Percentiles rank a stretch among this genome's conserved stretches.
phyloP scores from a whole-genome alignment of 75 land plant genomes.

The Cryptomeria japonica region DNA sequence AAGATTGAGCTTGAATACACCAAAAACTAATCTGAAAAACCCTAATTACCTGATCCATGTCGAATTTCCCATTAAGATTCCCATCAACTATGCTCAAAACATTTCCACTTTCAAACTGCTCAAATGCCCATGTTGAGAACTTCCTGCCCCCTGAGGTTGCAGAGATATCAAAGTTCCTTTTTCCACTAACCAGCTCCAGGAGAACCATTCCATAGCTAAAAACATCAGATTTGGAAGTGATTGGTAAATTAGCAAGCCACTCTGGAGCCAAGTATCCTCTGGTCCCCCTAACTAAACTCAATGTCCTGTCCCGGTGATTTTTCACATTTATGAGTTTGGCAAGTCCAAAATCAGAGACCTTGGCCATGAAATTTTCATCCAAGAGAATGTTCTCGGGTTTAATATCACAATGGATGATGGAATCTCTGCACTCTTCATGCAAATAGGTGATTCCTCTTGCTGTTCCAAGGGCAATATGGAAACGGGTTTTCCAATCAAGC shows the following conservation, averaged over 20 bases:
- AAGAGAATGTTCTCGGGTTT: slow-evolving; percentile 94
- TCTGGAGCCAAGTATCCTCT: slow-evolving; percentile 90
- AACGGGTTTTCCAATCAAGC: slow-evolving; percentile 65
- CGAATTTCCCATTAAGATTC: slow-evolving; percentile 34
- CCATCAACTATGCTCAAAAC: slow-evolving; percentile 50
- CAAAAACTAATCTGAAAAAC: slow-evolving; percentile 63
- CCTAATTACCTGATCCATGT: slow-evolving; percentile 55
- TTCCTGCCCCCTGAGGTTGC: slow-evolving; percentile 38
- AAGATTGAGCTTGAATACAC: slow-evolving; percentile 82
- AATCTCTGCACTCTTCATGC: slow-evolving; percentile 81
- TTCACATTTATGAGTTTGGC: slow-evolving; percentile 65
- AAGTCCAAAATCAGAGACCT: slow-evolving; percentile 86
- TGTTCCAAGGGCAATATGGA: slow-evolving; percentile 70
- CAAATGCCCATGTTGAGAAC: slow-evolving; percentile 84
- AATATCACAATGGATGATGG: slow-evolving; percentile 93
- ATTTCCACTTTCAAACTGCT: slow-evolving; percentile 65
- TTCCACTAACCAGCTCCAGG: slow-evolving; percentile 77
- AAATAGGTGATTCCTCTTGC: slow-evolving; percentile 90
- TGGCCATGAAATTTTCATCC: slow-evolving; percentile 72
- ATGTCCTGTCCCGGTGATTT: slow-evolving; percentile 45
- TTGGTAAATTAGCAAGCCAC: slow-evolving; percentile 74
- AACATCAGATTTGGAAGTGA: slow-evolving; percentile 81
- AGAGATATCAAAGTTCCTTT: slow-evolving; percentile 69
- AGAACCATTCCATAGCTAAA: slow-evolving; percentile 88
- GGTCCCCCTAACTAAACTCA: slow-evolving; percentile 58